Evolutionary conservation across 495 filamentous ascomycete species (phyloP), one percentile per base, ranked within the genome.

Genomic region (Penicillium herquei): DNA sequence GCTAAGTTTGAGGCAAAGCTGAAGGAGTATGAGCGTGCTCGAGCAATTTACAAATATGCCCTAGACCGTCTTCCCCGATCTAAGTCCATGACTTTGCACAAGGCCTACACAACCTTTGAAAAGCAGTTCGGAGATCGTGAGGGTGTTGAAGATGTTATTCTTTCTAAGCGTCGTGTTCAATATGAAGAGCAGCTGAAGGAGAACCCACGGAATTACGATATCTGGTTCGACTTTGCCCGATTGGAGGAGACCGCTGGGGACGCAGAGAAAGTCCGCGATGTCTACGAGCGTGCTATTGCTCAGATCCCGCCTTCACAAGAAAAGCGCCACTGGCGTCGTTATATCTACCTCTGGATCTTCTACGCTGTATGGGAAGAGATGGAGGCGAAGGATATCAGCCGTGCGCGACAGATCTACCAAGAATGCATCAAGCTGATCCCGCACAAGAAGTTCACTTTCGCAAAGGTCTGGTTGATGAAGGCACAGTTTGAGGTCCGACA

Each of bases 261-360:
- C 64, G 68, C 84, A 1, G 91, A 95, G 50, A 81, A 87, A 8
- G 86, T 96, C 7, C 86, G 94, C 3, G 94, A 98, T 55, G 84
- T 94, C 39, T 98, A 98, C 71, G 95, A 98, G 74, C 84, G 91
- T 51, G 94, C 95, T 1, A 96, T 98, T 64, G 92, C 94, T 30
- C 94, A 98, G 62, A 85, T 98, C 9, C 94, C 94, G 13, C 94
- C 94, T 9, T 95, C 90, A 3, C 90, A 95, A 61, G 94, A 98
- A 73, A 98, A 98, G 77, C 84, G 94, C 37, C 92, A 98, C 71
- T 98, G 94, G 94, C 81, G 94, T 54, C 78, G 94, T 21, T 98
- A 98, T 68, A 96, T 98, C 56, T 98, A 96, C 70, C 82, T 98
- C 3, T 98, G 93, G 89, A 84, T 97, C 43, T 96, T 97, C 75